Evolutionary conservation across 1,284 basidiomycete species (phyloP).

Genomic region (Puccinia coronata): DNA sequence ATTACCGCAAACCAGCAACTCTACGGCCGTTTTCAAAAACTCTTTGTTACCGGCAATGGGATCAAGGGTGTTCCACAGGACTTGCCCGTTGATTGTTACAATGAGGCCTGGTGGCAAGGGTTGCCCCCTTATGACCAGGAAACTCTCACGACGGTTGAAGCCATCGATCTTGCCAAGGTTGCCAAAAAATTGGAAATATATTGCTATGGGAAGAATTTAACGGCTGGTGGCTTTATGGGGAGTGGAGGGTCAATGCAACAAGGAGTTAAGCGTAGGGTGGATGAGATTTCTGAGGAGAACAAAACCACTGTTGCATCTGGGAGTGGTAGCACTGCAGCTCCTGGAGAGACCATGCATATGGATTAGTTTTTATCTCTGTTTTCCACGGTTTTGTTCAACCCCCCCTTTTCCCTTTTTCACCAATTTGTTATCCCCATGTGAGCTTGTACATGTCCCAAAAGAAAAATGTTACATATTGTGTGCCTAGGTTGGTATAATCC

Average conservation of each 20-base stretch:
- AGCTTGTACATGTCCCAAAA: neutral
- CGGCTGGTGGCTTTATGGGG: no score
- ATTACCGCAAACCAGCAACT: no score
- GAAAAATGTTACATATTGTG: no score
- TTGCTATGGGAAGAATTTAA: neutral
- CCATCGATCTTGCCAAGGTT: neutral
- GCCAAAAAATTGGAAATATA: neutral
- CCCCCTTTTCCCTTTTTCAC: no score
- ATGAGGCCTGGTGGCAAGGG: no score
- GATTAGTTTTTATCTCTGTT: no score
- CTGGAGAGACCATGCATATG: conserved; percentile 8
- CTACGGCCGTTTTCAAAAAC: no score
- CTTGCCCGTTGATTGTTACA: no score
- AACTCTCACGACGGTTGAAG: no score
- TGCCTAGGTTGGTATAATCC: no score
- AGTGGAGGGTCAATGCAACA: neutral
- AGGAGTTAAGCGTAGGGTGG: neutral
- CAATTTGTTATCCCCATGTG: neutral
- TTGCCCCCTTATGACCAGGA: neutral
- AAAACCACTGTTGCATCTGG: neutral
- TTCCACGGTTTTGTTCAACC: neutral
- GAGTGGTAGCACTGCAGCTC: neutral
- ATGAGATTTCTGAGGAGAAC: neutral
- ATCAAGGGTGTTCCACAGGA: no score
- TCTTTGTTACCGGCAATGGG: neutral